A percentile compares a stretch with the other conserved stretches of the same genome.
These are phyloP conservation scores for Lachnellula cervina DNA, from an alignment of 2,329 filamentous ascomycete genomes.

Conservation along the genomic window DNA sequence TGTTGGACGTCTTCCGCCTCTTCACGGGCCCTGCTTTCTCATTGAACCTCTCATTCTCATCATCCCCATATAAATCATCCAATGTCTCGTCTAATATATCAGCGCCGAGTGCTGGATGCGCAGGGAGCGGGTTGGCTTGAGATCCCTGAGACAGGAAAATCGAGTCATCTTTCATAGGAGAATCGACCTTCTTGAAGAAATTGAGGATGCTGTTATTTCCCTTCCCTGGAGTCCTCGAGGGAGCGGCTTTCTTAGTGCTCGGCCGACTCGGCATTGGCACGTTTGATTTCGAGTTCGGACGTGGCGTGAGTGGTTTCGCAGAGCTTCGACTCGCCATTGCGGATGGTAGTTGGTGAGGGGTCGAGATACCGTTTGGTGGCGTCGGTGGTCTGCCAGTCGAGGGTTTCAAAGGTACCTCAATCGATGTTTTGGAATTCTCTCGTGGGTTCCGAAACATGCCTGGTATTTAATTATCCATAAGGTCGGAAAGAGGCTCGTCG, in stretches of 20 bases:
- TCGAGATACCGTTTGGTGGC: constrained; percentile 35
- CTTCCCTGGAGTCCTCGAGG: constrained; percentile 22
- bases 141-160: constrained; percentile 47
- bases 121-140: constrained; percentile 14
- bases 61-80: constrained; percentile 25
- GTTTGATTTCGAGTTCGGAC: constrained; percentile 26
- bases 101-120: constrained; percentile 7
- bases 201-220: constrained; percentile 64
- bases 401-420: constrained; percentile 34
- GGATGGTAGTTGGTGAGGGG: constrained; percentile 3
- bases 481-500: background rate
- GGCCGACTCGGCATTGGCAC: constrained; percentile 10
- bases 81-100: constrained; percentile 16
- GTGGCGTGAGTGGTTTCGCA: constrained; percentile 28
- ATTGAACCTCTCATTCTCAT: constrained; percentile 34
- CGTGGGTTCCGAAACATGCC: constrained; percentile 52
- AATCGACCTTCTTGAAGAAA: constrained; percentile 67
- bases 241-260: constrained; percentile 20
- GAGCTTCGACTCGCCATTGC: constrained; percentile 23
- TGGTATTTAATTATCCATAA: background rate
- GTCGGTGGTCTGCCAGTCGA: constrained; percentile 49
- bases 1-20: constrained; percentile 36
- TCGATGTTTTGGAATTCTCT: constrained; percentile 37
- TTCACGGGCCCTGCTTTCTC: constrained; percentile 37
- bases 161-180: constrained; percentile 44